A percentile compares a stretch with the other conserved stretches of the same genome.
Conservation (phyloP, 345 rosid species). For the Brassica juncea region DNA sequence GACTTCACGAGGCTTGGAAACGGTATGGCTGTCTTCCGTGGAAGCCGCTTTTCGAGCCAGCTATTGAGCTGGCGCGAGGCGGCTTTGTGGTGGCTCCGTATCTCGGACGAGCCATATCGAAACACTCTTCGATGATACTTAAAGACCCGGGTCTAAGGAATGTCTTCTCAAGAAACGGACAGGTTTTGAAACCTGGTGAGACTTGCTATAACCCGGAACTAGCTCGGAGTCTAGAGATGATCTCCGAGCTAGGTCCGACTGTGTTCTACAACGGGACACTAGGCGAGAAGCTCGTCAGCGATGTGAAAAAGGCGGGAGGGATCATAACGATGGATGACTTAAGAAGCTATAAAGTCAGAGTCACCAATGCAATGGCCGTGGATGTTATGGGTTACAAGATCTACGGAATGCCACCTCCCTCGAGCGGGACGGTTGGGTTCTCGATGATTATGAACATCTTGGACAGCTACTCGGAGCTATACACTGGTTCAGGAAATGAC, state of each 20-base stretch:
- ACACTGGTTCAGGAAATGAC: slow-evolving; percentile 47
- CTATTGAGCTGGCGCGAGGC: slow-evolving; percentile 64
- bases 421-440: slow-evolving; percentile 78
- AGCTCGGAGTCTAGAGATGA: slow-evolving; percentile 54
- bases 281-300: slow-evolving; percentile 74
- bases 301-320: slow-evolving; percentile 79
- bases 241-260: slow-evolving; percentile 73
- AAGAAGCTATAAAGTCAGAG: slow-evolving; percentile 64
- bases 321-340: slow-evolving; percentile 86
- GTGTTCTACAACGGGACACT: slow-evolving; percentile 70
- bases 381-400: slow-evolving; percentile 67
- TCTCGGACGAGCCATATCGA: slow-evolving; percentile 51
- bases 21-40: slow-evolving; percentile 71
- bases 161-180: slow-evolving; percentile 72
- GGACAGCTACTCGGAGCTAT: slow-evolving; percentile 54
- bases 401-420: slow-evolving; percentile 90
- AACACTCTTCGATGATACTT: slow-evolving; percentile 34
- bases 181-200: slow-evolving; percentile 63
- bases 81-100: slow-evolving; percentile 73
- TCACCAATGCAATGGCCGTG: slow-evolving; percentile 57
- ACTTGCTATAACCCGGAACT: slow-evolving; percentile 61
- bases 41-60: slow-evolving; percentile 68
- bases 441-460: slow-evolving; percentile 79
- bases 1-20: slow-evolving; percentile 80
- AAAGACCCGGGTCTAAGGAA: slow-evolving; percentile 60